phyloP scores from a whole-genome alignment of 2,329 filamentous ascomycete species.

The Hypoxylon sp. region DNA sequence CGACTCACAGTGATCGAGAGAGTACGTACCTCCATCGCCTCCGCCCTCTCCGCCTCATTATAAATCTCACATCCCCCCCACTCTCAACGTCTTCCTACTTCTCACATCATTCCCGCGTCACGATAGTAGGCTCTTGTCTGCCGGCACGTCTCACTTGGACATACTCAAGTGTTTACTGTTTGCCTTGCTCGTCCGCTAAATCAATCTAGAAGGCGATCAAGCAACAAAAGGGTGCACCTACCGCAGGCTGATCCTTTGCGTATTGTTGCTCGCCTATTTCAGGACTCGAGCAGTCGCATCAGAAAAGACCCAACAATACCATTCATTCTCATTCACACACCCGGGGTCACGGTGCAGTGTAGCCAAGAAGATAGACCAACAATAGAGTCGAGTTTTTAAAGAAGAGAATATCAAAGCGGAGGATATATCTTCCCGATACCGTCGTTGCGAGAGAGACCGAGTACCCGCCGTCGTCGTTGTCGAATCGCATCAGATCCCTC shows the following conservation, averaged over 20 bases:
- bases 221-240: conserved; percentile 33
- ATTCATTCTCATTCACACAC: conserved; percentile 44
- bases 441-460: conserved; percentile 50
- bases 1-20: conserved; percentile 37
- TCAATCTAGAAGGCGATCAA: conserved; percentile 40
- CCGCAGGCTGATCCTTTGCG: conserved; percentile 44
- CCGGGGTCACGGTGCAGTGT: conserved; percentile 54
- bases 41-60: background rate
- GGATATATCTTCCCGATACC: conserved; percentile 41
- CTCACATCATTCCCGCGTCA: conserved; percentile 24
- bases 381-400: conserved; percentile 49
- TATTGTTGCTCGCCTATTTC: conserved; percentile 43
- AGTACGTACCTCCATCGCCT: conserved; percentile 36
- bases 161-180: conserved; percentile 32
- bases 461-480: conserved; percentile 49
- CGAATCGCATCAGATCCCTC: conserved; percentile 48
- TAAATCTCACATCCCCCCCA: conserved; percentile 6
- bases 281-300: conserved; percentile 44
- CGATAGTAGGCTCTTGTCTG: conserved; percentile 14
- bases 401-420: conserved; percentile 41
- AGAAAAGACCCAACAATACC: conserved; percentile 34
- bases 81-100: conserved; percentile 4
- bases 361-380: conserved; percentile 48
- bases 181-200: conserved; percentile 35
- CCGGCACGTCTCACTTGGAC: conserved; percentile 25